Conservation (phyloP, 495 filamentous ascomycete species). For the Aspergillus taichungensis region DNA sequence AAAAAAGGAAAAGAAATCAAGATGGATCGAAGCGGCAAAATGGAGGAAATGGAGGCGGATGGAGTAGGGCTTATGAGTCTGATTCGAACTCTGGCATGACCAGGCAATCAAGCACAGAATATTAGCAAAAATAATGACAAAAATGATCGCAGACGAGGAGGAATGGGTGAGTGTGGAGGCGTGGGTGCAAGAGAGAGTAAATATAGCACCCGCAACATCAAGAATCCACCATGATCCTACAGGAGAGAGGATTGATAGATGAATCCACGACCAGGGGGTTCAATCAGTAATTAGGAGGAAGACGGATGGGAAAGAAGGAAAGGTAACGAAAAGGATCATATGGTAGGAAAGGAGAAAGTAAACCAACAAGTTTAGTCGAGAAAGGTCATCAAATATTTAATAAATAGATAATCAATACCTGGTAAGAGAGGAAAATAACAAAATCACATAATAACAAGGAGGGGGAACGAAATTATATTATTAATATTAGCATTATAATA, state of each 20-base stretch:
- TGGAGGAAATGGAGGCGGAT: too few species aligned
- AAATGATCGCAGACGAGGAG: constrained; percentile 1
- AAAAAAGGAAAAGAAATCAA: too few species aligned
- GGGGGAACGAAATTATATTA: not conserved
- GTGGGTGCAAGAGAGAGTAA: too few species aligned
- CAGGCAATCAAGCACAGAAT: not conserved
- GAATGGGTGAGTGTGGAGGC: not conserved
- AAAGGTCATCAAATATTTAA: not conserved
- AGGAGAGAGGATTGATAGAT: too few species aligned
- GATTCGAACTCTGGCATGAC: not conserved
- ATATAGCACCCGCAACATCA: too few species aligned
- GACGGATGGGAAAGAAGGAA: too few species aligned
- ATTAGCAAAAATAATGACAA: not conserved
- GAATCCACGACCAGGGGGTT: too few species aligned
- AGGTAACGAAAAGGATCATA: too few species aligned
- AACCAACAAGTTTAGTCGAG: not conserved
- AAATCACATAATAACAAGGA: not conserved
- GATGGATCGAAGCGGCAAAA: too few species aligned
- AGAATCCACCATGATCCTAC: too few species aligned
- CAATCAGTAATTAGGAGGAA: too few species aligned
- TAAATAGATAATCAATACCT: constrained; percentile 5
- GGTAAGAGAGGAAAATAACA: not conserved
- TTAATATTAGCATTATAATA: not conserved
- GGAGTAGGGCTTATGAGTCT: too few species aligned
- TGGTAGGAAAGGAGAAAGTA: constrained; percentile 1